Conservation (phyloP, 2,329 filamentous ascomycete species). For the Alternaria arbusti region DNA sequence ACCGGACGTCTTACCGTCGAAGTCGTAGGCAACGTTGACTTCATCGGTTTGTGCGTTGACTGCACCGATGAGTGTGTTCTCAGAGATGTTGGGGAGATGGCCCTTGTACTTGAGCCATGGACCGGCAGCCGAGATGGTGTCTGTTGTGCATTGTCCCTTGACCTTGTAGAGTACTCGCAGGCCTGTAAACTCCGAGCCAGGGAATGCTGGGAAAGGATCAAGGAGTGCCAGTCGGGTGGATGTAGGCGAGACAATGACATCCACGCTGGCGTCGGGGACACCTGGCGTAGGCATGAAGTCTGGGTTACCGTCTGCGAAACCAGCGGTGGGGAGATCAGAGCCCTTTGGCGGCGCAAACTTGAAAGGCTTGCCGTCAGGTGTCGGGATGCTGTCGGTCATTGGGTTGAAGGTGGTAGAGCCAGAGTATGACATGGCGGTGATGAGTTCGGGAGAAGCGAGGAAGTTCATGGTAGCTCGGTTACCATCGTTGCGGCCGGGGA, state of each 20-base stretch:
- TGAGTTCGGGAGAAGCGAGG: conserved; percentile 92
- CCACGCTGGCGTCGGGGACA: conserved; percentile 70
- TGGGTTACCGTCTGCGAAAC: conserved; percentile 82
- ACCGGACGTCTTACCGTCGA: conserved; percentile 73
- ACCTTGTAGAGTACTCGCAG: conserved; percentile 94
- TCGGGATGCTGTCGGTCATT: conserved; percentile 81
- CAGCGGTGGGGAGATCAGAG: conserved; percentile 67
- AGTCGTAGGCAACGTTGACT: conserved; percentile 90
- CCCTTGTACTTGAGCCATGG: conserved; percentile 99
- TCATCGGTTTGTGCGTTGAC: conserved; percentile 91
- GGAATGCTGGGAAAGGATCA: conserved; percentile 88
- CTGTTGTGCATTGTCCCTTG: conserved; percentile 96
- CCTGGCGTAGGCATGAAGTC: conserved; percentile 76
- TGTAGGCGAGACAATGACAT: conserved; percentile 82
- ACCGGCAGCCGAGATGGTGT: conserved; percentile 96
- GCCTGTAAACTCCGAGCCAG: conserved; percentile 72
- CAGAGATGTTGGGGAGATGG: conserved; percentile 95
- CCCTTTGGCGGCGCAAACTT: conserved; percentile 78
- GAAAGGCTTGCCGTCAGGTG: conserved; percentile 81
- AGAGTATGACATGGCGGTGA: conserved; percentile 94
- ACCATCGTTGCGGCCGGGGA: conserved; percentile 94
- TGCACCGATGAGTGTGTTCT: conserved; percentile 96
- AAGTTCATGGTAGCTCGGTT: conserved; percentile 99
- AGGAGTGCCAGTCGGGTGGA: conserved; percentile 89
- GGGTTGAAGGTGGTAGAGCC: conserved; percentile 96